A percentile compares a stretch with the other conserved stretches of the same genome.
Conservation (phyloP, 495 filamentous ascomycete species). For the Hypoxylon rickii region DNA sequence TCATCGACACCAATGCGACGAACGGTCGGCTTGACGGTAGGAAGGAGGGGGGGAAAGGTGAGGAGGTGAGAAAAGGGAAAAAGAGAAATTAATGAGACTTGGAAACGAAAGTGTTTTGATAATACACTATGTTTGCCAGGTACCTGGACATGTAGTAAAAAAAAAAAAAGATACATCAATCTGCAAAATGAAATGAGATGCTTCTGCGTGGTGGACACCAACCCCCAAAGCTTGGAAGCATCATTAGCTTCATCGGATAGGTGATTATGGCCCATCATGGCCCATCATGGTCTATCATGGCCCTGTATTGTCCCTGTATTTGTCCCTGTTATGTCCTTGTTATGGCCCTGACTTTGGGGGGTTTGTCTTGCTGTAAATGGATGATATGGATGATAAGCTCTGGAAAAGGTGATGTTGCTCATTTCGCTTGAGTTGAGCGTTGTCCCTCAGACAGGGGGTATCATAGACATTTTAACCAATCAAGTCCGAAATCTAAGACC, state of each 20-base stretch:
- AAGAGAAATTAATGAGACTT: slow-evolving; percentile 21
- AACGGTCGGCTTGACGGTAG: slow-evolving; percentile 28
- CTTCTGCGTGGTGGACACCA: slow-evolving; percentile 23
- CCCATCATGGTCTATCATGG: no score
- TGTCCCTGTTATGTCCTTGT: no score
- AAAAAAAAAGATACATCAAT: no score
- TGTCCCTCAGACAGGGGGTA: slow-evolving; percentile 30
- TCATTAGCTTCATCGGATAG: slow-evolving; percentile 31
- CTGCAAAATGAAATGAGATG: slow-evolving; percentile 37
- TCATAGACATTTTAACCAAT: slow-evolving; percentile 24
- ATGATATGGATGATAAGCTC: neutral
- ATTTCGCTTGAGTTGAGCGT: slow-evolving; percentile 35
- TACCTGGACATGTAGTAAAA: no score
- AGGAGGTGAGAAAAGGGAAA: slow-evolving; percentile 21
- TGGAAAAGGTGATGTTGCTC: slow-evolving; percentile 28
- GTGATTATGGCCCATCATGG: no score
- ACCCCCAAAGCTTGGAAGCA: slow-evolving; percentile 19
- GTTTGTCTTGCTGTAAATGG: slow-evolving; percentile 35
- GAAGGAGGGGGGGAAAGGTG: slow-evolving; percentile 11
- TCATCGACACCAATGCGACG: slow-evolving; percentile 37
- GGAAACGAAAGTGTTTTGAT: slow-evolving; percentile 25
- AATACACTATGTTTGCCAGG: slow-evolving; percentile 35
- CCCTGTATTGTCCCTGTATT: no score
- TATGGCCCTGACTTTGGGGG: slow-evolving; percentile 22
- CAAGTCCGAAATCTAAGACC: neutral